Conservation (phyloP, 805 yeast species). For the Suhomyces emberorum region DNA sequence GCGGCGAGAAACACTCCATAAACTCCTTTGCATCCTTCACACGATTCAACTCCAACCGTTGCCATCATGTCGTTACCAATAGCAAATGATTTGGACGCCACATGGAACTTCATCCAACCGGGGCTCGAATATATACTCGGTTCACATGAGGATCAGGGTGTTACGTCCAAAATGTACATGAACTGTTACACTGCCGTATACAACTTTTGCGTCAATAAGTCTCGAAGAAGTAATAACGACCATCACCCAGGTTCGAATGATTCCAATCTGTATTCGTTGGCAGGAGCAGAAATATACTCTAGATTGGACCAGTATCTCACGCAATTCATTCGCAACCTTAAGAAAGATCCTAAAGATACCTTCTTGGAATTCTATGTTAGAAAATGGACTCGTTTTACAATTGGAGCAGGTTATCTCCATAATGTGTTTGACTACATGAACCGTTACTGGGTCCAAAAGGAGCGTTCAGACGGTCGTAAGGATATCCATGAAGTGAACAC, state of each 20-base stretch:
- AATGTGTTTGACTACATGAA: constrained; percentile 95
- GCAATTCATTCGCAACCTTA: constrained; percentile 51
- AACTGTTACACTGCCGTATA: constrained; percentile 89
- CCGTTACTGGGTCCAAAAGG: constrained; percentile 96
- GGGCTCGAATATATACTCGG: constrained; percentile 70
- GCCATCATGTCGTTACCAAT: constrained; percentile 39
- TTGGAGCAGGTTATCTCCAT: constrained; percentile 88
- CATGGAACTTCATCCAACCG: constrained; percentile 79
- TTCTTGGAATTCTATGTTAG: constrained; percentile 80
- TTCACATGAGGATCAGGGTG: constrained; percentile 60
- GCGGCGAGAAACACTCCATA: neutral
- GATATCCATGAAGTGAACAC: constrained; percentile 91
- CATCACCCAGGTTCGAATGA: constrained; percentile 13
- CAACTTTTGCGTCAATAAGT: constrained; percentile 84
- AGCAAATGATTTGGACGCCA: constrained; percentile 60
- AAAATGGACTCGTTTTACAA: constrained; percentile 84
- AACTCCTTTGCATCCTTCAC: constrained; percentile 1
- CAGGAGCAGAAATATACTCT: constrained; percentile 86
- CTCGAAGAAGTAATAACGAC: constrained; percentile 37
- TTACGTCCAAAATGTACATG: constrained; percentile 74
- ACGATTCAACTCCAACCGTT: too few relatives aligned
- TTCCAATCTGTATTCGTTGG: constrained; percentile 47
- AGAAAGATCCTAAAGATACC: constrained; percentile 52
- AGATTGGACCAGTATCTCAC: constrained; percentile 66
- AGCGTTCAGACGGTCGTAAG: constrained; percentile 87